Conservation (phyloP, 2,329 filamentous ascomycete species). For the Exophiala aquamarina region DNA sequence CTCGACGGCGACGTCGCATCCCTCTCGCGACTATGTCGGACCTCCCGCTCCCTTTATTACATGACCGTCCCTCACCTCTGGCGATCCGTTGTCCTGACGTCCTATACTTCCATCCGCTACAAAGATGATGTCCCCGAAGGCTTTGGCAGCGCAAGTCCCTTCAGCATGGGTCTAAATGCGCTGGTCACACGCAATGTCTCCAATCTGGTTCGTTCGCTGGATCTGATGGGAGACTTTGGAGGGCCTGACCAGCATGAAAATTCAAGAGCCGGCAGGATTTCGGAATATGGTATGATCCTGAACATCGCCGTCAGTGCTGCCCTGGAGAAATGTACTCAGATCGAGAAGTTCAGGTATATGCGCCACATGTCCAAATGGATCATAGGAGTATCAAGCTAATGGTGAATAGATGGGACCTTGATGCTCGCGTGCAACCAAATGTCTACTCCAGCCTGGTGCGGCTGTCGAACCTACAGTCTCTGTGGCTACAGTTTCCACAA, state of each 20-base stretch:
- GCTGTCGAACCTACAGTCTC: slow-evolving; percentile 49
- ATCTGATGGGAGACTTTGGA: slow-evolving; percentile 55
- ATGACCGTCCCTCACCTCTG: slow-evolving; percentile 65
- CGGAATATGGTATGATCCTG: slow-evolving; percentile 65
- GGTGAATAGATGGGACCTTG: slow-evolving; percentile 56
- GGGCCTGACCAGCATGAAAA: slow-evolving; percentile 58
- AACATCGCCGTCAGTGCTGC: slow-evolving; percentile 61
- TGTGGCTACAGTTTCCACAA: slow-evolving; percentile 58
- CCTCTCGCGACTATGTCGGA: slow-evolving; percentile 59
- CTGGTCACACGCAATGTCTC: slow-evolving; percentile 58
- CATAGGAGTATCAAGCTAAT: background rate
- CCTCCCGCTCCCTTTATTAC: slow-evolving; percentile 63
- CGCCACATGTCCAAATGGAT: too few relatives aligned
- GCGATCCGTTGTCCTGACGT: slow-evolving; percentile 54
- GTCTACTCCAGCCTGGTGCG: slow-evolving; percentile 58
- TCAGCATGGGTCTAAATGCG: slow-evolving; percentile 63
- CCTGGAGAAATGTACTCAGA: slow-evolving; percentile 57
- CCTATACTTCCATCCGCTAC: slow-evolving; percentile 60
- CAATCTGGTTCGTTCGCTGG: slow-evolving; percentile 53
- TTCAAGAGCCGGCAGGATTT: slow-evolving; percentile 56
- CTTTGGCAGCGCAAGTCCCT: slow-evolving; percentile 62
- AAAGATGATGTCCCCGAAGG: slow-evolving; percentile 58
- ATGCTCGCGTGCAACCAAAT: slow-evolving; percentile 59
- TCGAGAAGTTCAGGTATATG: slow-evolving; percentile 50
- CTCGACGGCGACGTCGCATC: slow-evolving; percentile 59